Conservation (phyloP, 495 filamentous ascomycete genomes). For the Penicillium bovifimosum region DNA sequence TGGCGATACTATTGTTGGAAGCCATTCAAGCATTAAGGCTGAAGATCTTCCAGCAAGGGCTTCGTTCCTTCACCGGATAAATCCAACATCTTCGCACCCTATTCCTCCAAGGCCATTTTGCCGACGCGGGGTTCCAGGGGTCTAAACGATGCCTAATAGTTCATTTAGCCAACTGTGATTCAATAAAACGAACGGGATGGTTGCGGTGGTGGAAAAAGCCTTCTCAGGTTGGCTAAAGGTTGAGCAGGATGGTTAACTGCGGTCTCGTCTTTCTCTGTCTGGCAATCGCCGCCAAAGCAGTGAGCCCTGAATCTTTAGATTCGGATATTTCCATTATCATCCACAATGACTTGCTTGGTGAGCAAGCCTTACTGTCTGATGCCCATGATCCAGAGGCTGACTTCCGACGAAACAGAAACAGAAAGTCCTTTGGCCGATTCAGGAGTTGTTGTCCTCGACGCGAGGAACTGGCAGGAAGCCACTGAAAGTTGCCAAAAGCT, state of each 20-base stretch:
- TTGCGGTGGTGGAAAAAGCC: not conserved
- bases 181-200: not conserved
- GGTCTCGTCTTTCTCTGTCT: not conserved
- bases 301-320: constrained; percentile 10
- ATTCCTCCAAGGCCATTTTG: constrained; percentile 4
- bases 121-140: constrained; percentile 14
- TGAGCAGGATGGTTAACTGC: constrained; percentile 1
- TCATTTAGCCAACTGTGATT: not conserved
- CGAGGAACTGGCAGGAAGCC: constrained; percentile 15
- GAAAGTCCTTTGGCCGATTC: constrained; percentile 13
- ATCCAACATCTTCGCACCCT: not conserved
- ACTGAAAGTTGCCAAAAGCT: constrained; percentile 11
- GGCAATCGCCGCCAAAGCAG: constrained; percentile 3
- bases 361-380: no score
- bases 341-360: constrained; percentile 22
- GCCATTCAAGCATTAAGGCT: no score
- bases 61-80: constrained; percentile 5
- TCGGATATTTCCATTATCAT: constrained; percentile 21
- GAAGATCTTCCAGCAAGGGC: no score
- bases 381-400: not conserved
- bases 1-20: no score
- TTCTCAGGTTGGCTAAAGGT: not conserved
- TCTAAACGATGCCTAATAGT: constrained; percentile 1
- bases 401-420: constrained; percentile 2
- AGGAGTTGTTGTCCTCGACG: constrained; percentile 16